Evolutionary conservation across 129 eudicot genomes (phyloP).

Genomic region (Smallanthus sonchifolius): DNA sequence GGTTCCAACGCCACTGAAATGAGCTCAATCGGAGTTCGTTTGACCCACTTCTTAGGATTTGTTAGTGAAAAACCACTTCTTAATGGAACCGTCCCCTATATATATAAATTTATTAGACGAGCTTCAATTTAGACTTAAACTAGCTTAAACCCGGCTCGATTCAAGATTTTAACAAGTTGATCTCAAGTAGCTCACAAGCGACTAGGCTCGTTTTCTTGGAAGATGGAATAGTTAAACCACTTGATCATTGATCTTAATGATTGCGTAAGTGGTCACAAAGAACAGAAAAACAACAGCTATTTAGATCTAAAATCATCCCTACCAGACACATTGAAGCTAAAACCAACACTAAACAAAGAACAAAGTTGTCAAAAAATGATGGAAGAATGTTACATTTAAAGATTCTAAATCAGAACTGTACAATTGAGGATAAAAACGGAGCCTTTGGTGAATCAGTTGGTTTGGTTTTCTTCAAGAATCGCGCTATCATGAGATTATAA

Average conservation of each 20-base stretch:
- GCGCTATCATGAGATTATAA: not conserved
- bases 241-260: not conserved
- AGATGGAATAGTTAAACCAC: not conserved
- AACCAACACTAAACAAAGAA: not conserved
- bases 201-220: not conserved
- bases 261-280: not conserved
- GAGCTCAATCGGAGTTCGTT: too few relatives aligned
- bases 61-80: too few relatives aligned
- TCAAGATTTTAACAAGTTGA: too few relatives aligned
- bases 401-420: conserved; percentile 13
- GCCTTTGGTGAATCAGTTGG: not conserved
- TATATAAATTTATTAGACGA: too few relatives aligned
- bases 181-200: too few relatives aligned
- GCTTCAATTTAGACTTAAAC: too few relatives aligned
- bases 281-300: not conserved
- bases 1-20: too few relatives aligned
- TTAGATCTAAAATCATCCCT: not conserved
- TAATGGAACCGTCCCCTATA: too few relatives aligned
- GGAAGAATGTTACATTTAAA: not conserved
- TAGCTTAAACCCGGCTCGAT: too few relatives aligned
- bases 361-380: not conserved
- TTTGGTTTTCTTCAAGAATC: conserved; percentile 3
- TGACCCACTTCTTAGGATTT: too few relatives aligned
- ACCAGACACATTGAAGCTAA: not conserved
- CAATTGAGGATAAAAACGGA: not conserved